These are phyloP conservation scores for Entoloma clypeatum DNA, from an alignment of 1,284 basidiomycete genomes.

Conservation along the genomic window DNA sequence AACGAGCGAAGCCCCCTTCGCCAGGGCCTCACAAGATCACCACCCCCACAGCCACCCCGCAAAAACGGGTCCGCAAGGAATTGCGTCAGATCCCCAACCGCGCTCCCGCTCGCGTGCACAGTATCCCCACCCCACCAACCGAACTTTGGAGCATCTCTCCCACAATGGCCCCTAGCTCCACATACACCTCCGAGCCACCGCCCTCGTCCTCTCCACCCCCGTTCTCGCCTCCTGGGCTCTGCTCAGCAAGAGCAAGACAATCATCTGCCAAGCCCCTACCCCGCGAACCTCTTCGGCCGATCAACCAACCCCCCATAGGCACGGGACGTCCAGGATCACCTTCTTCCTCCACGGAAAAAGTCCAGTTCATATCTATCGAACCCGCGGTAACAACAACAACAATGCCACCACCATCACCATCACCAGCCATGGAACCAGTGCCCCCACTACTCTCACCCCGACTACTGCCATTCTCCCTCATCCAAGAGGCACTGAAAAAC, in stretches of 20 bases:
- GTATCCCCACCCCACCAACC: slow-evolving; percentile 16
- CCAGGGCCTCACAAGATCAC: not conserved
- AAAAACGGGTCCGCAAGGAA: slow-evolving; percentile 6
- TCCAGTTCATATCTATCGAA: no score
- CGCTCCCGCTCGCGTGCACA: slow-evolving; percentile 9
- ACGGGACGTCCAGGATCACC: slow-evolving; percentile 6
- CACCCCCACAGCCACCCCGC: not conserved
- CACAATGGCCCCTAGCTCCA: not conserved
- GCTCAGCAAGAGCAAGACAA: slow-evolving; percentile 1
- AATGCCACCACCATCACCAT: no score
- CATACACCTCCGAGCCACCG: slow-evolving; percentile 2
- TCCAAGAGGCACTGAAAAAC: slow-evolving; percentile 1
- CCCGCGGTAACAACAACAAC: no score
- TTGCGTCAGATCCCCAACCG: slow-evolving; percentile 14
- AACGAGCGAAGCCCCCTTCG: no score
- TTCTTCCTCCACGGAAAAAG: no score
- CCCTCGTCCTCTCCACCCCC: slow-evolving; percentile 1
- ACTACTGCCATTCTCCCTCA: not conserved
- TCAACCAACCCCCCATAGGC: slow-evolving; percentile 12
- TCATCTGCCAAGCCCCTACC: slow-evolving; percentile 5
- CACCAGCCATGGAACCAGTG: no score
- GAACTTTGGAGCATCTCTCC: slow-evolving; percentile 13
- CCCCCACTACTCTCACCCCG: not conserved
- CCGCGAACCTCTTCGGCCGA: slow-evolving; percentile 4
- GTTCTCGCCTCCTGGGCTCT: not conserved